phyloP scores from a whole-genome alignment of 352 stramenopile genomes.

The Pythium myriotylum region DNA sequence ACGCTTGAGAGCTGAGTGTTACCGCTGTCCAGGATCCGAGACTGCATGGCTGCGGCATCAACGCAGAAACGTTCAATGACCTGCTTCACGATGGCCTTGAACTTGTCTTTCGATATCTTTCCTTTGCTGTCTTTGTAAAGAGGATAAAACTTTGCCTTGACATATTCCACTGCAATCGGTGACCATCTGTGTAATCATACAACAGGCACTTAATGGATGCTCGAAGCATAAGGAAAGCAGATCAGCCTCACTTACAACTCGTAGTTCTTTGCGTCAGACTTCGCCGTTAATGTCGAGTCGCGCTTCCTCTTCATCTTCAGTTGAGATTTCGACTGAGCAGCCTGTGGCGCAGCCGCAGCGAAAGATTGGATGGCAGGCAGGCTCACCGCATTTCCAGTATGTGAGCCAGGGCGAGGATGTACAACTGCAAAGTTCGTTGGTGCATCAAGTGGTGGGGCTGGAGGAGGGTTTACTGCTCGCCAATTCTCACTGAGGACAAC shows the following conservation, averaged over 20 bases:
- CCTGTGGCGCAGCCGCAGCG: background rate
- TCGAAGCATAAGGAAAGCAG: too few species aligned
- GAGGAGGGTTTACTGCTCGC: slow-evolving; percentile 18
- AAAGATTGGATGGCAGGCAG: slow-evolving; percentile 22
- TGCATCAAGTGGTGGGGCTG: background rate
- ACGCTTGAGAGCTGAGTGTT: slow-evolving; percentile 50
- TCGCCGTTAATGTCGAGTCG: too few species aligned
- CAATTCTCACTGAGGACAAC: slow-evolving; percentile 27
- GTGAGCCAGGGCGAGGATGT: background rate
- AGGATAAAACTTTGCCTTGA: slow-evolving; percentile 81
- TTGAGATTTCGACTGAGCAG: background rate
- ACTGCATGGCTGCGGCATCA: slow-evolving; percentile 67
- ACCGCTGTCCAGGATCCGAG: slow-evolving; percentile 35
- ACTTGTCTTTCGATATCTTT: slow-evolving; percentile 71
- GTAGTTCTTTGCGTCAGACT: background rate
- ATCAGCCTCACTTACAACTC: slow-evolving; percentile 14
- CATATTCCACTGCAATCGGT: slow-evolving; percentile 63
- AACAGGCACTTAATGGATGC: slow-evolving; percentile 9
- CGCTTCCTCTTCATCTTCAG: too few species aligned
- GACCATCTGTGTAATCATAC: slow-evolving; percentile 42
- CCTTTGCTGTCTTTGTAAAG: slow-evolving; percentile 67
- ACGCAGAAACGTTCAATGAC: slow-evolving; percentile 57
- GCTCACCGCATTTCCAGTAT: background rate
- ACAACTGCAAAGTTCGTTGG: background rate
- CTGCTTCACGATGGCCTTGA: slow-evolving; percentile 81